Base-by-base conservation (phyloP, 345 rosid species). In the Triadica sebifera region DNA sequence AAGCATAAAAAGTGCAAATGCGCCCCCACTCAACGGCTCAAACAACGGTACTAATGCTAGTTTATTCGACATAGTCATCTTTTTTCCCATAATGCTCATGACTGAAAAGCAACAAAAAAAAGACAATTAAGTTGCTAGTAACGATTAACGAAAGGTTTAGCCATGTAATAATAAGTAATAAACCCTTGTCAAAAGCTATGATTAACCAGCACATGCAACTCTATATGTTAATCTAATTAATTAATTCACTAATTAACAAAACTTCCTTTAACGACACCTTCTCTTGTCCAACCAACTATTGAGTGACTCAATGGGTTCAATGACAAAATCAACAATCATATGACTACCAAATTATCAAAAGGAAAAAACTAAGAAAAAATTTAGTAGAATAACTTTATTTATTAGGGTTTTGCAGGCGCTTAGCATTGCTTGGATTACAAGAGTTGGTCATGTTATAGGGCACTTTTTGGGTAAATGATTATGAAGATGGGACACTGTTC, bases 161-260 rank as follows among this genome's bases (percentile, higher is more conserved):
- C 29, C 0, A 49, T 4, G 52, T 49, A 8, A 15, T n/a, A n/a
- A n/a, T 9, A 8, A 8, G 68, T 8, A 38, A 17, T 59, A 29
- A 65, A 15, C 25, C 20, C 43, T 43, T 41, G 4, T 65, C 34
- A 49, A 66, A 6, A 46, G 38, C 51, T 20, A 69, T 70, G 73
- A 70, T 70, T 56, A n/a, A 55, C 56, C 56, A 56, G n/a, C 62
- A 70, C 73, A 56, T 39, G 63, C 50, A 55, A 39, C 38, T 69
- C 39, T 46, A 12, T 25, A n/a, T n/a, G n/a, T 5, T 2, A 45
- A 10, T 45, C 47, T 4, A 45, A 45, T 45, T 45, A 4, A 10
- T n/a, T 45, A 45, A 10, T 45, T 49, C 52, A 49, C 13, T 9
- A 49, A 49, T 49, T 49, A 49, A 49, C n/a, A n/a, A n/a, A n/a